phyloP scores from a whole-genome alignment of 306 rosid species.

The Datisca glomerata region DNA sequence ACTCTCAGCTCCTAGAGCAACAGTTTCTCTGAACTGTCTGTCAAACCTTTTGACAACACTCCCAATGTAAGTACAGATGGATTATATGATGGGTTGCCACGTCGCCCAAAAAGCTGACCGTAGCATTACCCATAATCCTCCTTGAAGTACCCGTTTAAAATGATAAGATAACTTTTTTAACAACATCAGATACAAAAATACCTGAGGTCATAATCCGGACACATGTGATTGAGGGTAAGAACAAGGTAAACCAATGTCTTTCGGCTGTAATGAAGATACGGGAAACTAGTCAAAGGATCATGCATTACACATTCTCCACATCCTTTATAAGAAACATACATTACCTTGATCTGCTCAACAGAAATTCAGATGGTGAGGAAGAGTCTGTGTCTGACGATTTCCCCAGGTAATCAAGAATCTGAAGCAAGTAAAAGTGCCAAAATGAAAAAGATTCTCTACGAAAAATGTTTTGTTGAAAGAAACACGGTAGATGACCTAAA shows the following conservation, averaged over 20 bases:
- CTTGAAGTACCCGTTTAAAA: slow-evolving; percentile 9
- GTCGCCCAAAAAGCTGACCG: slow-evolving; percentile 94
- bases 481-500: too few species aligned
- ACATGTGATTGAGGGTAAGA: slow-evolving; percentile 83
- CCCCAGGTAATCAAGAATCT: slow-evolving; percentile 83
- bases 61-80: slow-evolving; percentile 54
- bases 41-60: slow-evolving; percentile 99
- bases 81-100: slow-evolving; percentile 90
- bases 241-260: slow-evolving; percentile 88
- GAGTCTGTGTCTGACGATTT: slow-evolving; percentile 70
- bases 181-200: slow-evolving; percentile 41
- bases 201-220: slow-evolving; percentile 99
- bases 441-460: background rate
- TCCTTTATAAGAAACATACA: slow-evolving; percentile 15
- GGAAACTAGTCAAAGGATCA: slow-evolving; percentile 21
- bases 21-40: slow-evolving; percentile 82
- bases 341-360: slow-evolving; percentile 71
- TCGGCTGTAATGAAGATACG: slow-evolving; percentile 55
- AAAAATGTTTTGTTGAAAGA: background rate
- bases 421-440: slow-evolving; percentile 17
- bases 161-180: too few species aligned
- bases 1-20: slow-evolving; percentile 99
- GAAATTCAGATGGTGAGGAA: slow-evolving; percentile 50
- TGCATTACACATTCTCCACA: slow-evolving; percentile 17
- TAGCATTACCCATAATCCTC: slow-evolving; percentile 99